Base-by-base conservation (phyloP, 2,329 filamentous ascomycete species). In the Colletotrichum sojae region DNA sequence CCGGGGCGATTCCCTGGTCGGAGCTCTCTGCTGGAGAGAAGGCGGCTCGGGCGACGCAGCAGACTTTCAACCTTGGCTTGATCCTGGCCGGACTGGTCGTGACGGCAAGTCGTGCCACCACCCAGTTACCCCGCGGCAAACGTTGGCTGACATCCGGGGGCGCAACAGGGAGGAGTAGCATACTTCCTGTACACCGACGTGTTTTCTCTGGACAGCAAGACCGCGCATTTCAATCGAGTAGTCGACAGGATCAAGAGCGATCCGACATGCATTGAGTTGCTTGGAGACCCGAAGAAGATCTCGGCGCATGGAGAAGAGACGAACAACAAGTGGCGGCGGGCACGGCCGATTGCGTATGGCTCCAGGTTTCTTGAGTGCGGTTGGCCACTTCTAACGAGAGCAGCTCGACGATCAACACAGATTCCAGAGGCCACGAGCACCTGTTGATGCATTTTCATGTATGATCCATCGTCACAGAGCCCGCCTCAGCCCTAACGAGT, bases 401-500 rank as follows among this genome's bases (percentile, higher is more conserved):
- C 71, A 92, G 91, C 4, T 92, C 91, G 1, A 89, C 87, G 0
- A 83, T 89, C 22, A 89, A 89, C 70, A 94, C 87, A 6, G 95
- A 98, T 76, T 83, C 86, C 12, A 86, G 89, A 70, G 95, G 95
- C 5, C 90, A 90, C 20, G 91, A 97, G 71, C 94, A 98, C 78
- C 79, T 98, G 71, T 83, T 89, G 71, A 94, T 98, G 88, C 90
- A 94, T 73, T 98, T 98, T 79, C 90, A 96, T 77, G 92, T 93
- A 81, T 74, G 89, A 39, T 12, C 22, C 31, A 27, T 6, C 31
- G 5, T 16, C 6, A 22, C 16, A 31, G 39, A 5, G 10, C 49
- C 25, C n/a, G 15, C 16, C 3, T 9, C 18, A 27, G 12, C 20
- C n/a, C 55, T 60, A 39, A 55, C 40, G 10, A 10, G 22, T 5